phyloP scores from a whole-genome alignment of 2,329 filamentous ascomycete genomes.

The Aschersonia sp. region DNA sequence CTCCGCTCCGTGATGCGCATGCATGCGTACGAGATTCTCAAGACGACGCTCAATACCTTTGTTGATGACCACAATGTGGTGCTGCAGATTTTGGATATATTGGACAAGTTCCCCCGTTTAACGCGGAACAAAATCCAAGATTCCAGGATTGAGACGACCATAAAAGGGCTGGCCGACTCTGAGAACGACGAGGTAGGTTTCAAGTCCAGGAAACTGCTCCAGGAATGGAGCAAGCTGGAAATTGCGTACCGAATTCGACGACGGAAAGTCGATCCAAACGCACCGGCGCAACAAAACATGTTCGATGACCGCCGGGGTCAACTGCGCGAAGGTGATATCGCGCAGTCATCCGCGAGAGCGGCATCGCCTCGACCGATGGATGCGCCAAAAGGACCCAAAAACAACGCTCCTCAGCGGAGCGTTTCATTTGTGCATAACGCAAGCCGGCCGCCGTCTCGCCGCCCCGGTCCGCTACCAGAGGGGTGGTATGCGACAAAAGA shows the following conservation, averaged over 20 bases:
- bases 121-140: conserved; percentile 96
- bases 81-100: conserved; percentile 76
- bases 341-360: conserved; percentile 23
- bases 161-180: conserved; percentile 52
- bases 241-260: conserved; percentile 86
- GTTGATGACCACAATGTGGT: conserved; percentile 82
- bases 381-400: conserved; percentile 45
- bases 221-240: conserved; percentile 81
- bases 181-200: conserved; percentile 63
- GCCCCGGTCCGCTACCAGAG: conserved; percentile 45
- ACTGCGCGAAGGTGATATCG: conserved; percentile 25
- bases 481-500: conserved; percentile 77
- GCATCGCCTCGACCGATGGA: conserved; percentile 30
- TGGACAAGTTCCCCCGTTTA: conserved; percentile 76
- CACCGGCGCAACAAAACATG: conserved; percentile 33
- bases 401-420: conserved; percentile 40
- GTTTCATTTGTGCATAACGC: conserved; percentile 33
- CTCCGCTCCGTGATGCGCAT: conserved; percentile 83
- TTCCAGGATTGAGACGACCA: conserved; percentile 79
- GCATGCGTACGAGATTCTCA: conserved; percentile 94
- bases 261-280: conserved; percentile 67
- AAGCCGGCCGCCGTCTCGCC: conserved; percentile 40
- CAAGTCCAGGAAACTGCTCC: conserved; percentile 56
- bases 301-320: conserved; percentile 47
- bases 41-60: conserved; percentile 73